Evolutionary conservation across 1,139 yeast genomes (phyloP).

Genomic region (Magnusiomyces ingens): DNA sequence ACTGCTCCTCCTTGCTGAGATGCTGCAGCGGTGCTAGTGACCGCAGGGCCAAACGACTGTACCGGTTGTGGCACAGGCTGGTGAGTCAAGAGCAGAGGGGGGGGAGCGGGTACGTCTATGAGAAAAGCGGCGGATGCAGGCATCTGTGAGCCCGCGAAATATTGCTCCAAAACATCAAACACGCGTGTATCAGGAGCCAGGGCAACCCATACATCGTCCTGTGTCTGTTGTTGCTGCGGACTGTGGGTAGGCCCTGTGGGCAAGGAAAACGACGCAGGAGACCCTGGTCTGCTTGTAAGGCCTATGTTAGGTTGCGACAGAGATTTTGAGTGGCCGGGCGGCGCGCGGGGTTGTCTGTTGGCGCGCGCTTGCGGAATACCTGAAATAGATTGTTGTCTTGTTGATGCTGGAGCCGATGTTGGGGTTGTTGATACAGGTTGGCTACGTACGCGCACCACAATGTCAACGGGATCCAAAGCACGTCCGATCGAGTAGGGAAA

Average conservation of each 20-base stretch:
- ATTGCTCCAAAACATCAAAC: not conserved
- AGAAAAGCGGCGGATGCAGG: not conserved
- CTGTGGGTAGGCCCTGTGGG: too few species aligned
- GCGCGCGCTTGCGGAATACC: not conserved
- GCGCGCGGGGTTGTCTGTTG: too few species aligned
- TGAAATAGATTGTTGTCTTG: not conserved
- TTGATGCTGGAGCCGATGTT: not conserved
- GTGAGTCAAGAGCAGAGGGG: not conserved
- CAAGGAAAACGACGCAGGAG: too few species aligned
- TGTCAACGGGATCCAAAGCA: conserved; percentile 63
- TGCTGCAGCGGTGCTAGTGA: too few species aligned
- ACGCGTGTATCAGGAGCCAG: conserved; percentile 2
- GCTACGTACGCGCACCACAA: conserved; percentile 19
- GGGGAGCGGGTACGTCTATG: not conserved
- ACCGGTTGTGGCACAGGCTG: not conserved
- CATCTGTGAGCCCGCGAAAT: not conserved
- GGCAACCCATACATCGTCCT: conserved; percentile 5
- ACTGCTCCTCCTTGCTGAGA: too few species aligned
- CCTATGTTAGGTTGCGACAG: too few species aligned
- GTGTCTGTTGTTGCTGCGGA: not conserved
- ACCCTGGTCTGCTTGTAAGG: too few species aligned
- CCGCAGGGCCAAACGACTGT: too few species aligned
- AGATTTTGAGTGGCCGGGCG: too few species aligned
- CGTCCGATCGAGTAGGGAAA: conserved; percentile 65
- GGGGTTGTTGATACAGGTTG: not conserved